Evolutionary conservation across 257 asterid species (phyloP).

Genomic region (Cordia subcordata): DNA sequence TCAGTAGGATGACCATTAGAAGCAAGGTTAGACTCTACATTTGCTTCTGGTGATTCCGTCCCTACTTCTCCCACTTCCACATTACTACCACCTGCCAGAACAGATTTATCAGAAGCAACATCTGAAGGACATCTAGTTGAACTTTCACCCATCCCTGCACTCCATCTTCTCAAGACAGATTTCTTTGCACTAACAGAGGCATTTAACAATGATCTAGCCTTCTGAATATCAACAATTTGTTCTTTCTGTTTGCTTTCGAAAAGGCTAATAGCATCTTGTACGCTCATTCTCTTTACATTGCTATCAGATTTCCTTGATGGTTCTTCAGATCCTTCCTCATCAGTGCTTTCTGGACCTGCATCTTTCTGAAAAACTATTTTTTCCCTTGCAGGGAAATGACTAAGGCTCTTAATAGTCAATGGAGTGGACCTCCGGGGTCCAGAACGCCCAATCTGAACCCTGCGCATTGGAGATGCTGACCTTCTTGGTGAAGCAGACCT

Average conservation of each 20-base stretch:
- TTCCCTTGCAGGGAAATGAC: constrained; percentile 54
- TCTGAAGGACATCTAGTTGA: constrained; percentile 33
- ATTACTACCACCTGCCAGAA: constrained; percentile 22
- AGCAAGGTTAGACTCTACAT: constrained; percentile 27
- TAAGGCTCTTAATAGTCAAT: constrained; percentile 74
- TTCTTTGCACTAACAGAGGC: constrained; percentile 60
- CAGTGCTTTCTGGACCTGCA: constrained; percentile 35
- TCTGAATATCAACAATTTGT: constrained; percentile 53
- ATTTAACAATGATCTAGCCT: constrained; percentile 40
- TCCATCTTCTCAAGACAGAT: constrained; percentile 93
- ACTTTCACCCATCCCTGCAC: constrained; percentile 68
- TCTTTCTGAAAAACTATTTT: constrained; percentile 45
- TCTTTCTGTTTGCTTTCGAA: constrained; percentile 88
- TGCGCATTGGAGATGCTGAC: constrained; percentile 96
- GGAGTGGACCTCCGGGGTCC: constrained; percentile 94
- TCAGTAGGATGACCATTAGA: constrained; percentile 22
- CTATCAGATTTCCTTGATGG: constrained; percentile 47
- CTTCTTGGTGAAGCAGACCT: constrained; percentile 90
- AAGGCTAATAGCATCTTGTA: constrained; percentile 88
- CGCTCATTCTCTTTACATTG: constrained; percentile 71
- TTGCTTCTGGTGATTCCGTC: constrained; percentile 29
- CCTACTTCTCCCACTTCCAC: constrained; percentile 24
- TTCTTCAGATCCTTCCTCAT: constrained; percentile 58
- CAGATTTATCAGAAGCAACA: constrained; percentile 32
- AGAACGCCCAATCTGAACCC: constrained; percentile 86